Percentiles rank a stretch among this genome's conserved stretches.
Conservation (phyloP, 345 rosid genomes). For the Lenwebbia sp. region DNA sequence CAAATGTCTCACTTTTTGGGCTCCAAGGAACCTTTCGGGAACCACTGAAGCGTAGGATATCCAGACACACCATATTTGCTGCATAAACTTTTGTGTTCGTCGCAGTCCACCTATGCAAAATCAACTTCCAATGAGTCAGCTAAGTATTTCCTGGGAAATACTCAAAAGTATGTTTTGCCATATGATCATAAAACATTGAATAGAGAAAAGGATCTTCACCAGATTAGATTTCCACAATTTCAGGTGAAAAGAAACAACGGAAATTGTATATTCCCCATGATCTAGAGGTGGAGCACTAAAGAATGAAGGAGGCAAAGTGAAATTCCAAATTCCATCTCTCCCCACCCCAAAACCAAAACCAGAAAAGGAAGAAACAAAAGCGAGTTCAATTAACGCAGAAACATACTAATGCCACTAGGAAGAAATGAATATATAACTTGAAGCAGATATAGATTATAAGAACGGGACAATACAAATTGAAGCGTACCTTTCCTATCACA, state of each 20-base stretch:
- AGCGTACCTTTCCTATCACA: conserved; percentile 81
- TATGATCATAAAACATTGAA: neutral
- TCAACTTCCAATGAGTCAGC: neutral
- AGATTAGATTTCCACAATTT: neutral
- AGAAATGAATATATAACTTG: neutral
- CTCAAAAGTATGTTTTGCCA: neutral
- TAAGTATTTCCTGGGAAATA: neutral
- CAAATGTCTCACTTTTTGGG: conserved; percentile 69
- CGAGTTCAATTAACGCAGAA: neutral
- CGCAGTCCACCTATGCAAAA: conserved; percentile 79
- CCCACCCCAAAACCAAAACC: neutral
- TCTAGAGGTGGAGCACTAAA: neutral
- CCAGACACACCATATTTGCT: conserved; percentile 90
- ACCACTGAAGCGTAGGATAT: conserved; percentile 95
- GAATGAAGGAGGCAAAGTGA: neutral
- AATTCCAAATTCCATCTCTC: neutral
- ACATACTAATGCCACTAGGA: neutral
- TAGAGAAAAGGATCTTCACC: neutral
- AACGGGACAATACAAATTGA: neutral
- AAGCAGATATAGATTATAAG: neutral
- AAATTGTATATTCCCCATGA: neutral
- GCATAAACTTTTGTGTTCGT: conserved; percentile 85
- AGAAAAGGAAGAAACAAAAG: neutral
- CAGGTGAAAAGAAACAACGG: neutral
- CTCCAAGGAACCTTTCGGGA: conserved; percentile 90